Conservation (phyloP, 257 asterid genomes). For the Solanum acaule region DNA sequence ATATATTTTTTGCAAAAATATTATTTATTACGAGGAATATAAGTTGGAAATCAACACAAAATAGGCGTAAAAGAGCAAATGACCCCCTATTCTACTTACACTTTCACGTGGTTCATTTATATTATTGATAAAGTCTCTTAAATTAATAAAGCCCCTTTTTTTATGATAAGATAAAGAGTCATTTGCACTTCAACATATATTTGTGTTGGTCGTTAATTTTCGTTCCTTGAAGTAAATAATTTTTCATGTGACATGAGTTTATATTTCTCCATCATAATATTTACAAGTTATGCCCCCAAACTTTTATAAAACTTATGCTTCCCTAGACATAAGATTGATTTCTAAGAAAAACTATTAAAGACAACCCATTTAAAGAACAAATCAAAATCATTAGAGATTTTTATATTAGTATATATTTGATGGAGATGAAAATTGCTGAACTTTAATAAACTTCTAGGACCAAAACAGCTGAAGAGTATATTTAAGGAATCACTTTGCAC, state of each 20-base stretch:
- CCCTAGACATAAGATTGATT: neutral
- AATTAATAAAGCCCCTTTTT: no score
- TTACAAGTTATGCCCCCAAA: fast-evolving
- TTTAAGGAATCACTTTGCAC: neutral
- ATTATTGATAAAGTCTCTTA: neutral
- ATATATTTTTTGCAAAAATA: neutral
- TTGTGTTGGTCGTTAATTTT: no score
- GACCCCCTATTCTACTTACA: neutral
- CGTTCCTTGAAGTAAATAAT: fast-evolving
- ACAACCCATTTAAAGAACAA: neutral
- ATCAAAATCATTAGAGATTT: no score
- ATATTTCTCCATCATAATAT: no score
- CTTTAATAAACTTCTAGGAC: neutral
- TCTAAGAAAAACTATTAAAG: neutral
- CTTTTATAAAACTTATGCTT: neutral
- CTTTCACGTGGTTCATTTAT: neutral
- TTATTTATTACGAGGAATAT: no score
- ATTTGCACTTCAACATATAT: no score
- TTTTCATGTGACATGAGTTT: no score
- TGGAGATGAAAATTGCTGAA: neutral
- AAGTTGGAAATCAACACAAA: neutral
- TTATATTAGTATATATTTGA: neutral
- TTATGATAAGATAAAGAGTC: neutral
- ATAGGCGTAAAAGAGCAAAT: neutral
- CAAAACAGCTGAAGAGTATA: neutral